phyloP scores from a whole-genome alignment of 2,329 filamentous ascomycete species.

The Fusarium anthophilum region DNA sequence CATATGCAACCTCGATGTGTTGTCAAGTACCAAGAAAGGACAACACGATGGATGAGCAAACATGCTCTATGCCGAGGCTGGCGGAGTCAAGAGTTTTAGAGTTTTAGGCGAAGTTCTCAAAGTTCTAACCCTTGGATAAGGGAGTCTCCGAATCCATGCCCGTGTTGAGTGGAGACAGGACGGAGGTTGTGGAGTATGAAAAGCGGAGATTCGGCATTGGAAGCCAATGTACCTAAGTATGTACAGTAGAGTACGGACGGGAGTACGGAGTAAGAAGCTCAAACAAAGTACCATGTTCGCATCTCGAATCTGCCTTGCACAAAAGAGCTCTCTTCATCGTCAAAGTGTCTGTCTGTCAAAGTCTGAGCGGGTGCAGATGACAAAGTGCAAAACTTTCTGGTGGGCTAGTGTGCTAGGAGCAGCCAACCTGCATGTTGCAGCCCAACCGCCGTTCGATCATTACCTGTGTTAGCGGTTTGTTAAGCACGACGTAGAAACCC shows the following conservation, averaged over 20 bases:
- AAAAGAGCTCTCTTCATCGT: not conserved
- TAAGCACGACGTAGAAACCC: conserved; percentile 11
- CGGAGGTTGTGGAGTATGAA: not conserved
- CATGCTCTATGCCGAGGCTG: conserved; percentile 9
- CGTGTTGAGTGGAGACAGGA: conserved; percentile 5
- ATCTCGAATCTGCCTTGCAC: not conserved
- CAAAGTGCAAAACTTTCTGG: conserved; percentile 23
- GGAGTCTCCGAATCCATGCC: not conserved
- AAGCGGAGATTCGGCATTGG: conserved; percentile 1
- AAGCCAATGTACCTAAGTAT: not conserved
- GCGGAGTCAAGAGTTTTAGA: conserved; percentile 28
- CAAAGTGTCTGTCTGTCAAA: not conserved
- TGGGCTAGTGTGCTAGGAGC: not conserved
- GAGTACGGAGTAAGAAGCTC: not conserved
- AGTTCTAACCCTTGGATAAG: not conserved
- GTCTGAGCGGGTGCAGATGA: not conserved
- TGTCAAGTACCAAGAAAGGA: conserved; percentile 2
- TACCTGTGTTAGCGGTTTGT: not conserved
- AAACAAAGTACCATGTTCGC: not conserved
- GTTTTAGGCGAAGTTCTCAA: conserved; percentile 37
- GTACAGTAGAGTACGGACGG: not conserved
- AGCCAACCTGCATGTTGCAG: conserved; percentile 7
- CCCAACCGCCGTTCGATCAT: conserved; percentile 1
- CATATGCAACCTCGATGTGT: not conserved
- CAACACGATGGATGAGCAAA: not conserved